Evolutionary conservation across 805 yeast genomes (phyloP).

Genomic region (Teunomyces tritomae): DNA sequence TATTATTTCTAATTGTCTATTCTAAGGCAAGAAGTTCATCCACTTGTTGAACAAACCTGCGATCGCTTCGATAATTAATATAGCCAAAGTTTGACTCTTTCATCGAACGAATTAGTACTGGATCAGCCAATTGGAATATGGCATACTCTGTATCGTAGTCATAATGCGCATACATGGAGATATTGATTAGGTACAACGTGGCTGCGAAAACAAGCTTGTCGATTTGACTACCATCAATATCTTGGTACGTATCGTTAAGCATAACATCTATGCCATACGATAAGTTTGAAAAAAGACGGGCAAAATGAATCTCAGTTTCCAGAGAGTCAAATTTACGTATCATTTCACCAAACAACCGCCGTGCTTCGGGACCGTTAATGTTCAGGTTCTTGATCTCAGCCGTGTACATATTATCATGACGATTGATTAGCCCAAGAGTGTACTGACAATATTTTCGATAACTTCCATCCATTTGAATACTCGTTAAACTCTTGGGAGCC

Average conservation of each 20-base stretch:
- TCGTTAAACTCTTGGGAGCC: neutral
- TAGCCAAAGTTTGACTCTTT: constrained; percentile 1
- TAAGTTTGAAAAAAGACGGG: neutral
- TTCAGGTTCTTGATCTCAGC: constrained; percentile 1
- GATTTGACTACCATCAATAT: neutral
- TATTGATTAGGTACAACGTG: constrained; percentile 1
- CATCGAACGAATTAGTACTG: neutral
- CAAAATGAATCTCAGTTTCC: neutral
- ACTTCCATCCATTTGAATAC: neutral
- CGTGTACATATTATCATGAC: neutral
- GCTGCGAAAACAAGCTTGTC: constrained; percentile 3
- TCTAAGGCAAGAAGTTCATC: neutral
- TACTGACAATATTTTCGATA: neutral
- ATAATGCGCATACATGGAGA: constrained; percentile 1
- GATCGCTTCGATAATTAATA: constrained; percentile 1
- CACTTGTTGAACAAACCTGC: neutral
- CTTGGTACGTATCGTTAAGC: neutral
- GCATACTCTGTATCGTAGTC: neutral
- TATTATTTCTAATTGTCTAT: neutral
- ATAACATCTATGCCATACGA: neutral
- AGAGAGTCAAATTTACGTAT: neutral
- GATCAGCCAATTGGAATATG: neutral
- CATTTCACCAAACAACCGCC: neutral
- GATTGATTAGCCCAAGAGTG: neutral
- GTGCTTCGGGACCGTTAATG: neutral